phyloP scores from a whole-genome alignment of 192 early-diverging fungal species.

The Rhizophagus clarus region DNA sequence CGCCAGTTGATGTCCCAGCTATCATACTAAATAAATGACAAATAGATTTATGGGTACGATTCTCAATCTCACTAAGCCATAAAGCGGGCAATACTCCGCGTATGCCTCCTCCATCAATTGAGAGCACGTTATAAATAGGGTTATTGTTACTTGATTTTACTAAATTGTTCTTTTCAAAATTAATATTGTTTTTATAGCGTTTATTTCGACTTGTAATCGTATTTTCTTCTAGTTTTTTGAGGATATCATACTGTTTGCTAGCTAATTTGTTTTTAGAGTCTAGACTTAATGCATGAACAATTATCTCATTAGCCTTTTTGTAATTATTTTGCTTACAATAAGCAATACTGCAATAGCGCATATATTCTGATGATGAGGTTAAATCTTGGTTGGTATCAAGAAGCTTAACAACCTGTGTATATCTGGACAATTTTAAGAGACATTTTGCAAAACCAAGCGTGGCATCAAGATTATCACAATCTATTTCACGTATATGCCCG shows the following conservation, averaged over 20 bases:
- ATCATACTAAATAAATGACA: constrained; percentile 12
- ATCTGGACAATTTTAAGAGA: not conserved
- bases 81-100: constrained; percentile 6
- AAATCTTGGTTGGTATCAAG: not conserved
- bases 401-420: not conserved
- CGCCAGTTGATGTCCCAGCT: not conserved
- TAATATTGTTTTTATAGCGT: not conserved
- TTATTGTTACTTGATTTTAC: not conserved
- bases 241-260: not conserved
- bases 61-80: constrained; percentile 3
- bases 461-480: not conserved
- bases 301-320: not conserved
- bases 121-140: not conserved
- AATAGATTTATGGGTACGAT: constrained; percentile 6
- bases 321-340: not conserved
- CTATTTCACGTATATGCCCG: not conserved
- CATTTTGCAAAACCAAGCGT: constrained; percentile 10
- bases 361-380: not conserved
- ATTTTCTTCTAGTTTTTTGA: not conserved
- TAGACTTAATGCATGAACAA: not conserved
- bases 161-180: not conserved
- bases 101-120: constrained; percentile 4
- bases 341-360: not conserved
- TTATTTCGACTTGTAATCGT: not conserved
- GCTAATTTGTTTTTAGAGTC: not conserved